Conservation (phyloP, 345 rosid genomes). For the Salix koriyanagi region DNA sequence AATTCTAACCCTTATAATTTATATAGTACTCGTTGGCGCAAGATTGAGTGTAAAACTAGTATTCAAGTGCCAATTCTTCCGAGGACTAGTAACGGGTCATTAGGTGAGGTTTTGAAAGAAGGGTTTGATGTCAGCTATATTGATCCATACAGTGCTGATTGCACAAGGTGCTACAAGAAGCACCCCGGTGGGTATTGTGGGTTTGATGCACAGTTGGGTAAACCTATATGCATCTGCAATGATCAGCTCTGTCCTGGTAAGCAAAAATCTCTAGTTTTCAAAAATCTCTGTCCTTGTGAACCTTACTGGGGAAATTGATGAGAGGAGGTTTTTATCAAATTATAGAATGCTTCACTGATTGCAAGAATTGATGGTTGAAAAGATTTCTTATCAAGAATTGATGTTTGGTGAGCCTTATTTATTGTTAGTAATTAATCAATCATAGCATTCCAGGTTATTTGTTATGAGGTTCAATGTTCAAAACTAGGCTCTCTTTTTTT, state of each 20-base stretch:
- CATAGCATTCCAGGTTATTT: background rate
- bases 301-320: background rate
- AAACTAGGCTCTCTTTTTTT: background rate
- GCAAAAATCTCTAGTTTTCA: background rate
- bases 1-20: background rate
- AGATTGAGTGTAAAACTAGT: constrained; percentile 9
- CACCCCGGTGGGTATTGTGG: constrained; percentile 30
- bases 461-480: background rate
- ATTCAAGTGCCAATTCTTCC: constrained; percentile 15
- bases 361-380: background rate
- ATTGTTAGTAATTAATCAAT: accelerated
- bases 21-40: too few species aligned
- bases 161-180: constrained; percentile 1
- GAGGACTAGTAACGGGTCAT: background rate
- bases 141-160: constrained; percentile 21
- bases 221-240: constrained; percentile 28
- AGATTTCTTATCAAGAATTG: too few species aligned
- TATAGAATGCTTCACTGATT: background rate
- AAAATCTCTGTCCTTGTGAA: background rate
- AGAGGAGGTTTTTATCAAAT: background rate
- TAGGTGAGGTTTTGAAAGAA: constrained; percentile 28
- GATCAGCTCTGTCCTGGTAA: constrained; percentile 30
- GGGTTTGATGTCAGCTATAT: constrained; percentile 34
- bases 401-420: background rate
- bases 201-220: constrained; percentile 27